phyloP scores from a whole-genome alignment of 768 basidiomycete genomes.

The Rhizopogon vinicolor region DNA sequence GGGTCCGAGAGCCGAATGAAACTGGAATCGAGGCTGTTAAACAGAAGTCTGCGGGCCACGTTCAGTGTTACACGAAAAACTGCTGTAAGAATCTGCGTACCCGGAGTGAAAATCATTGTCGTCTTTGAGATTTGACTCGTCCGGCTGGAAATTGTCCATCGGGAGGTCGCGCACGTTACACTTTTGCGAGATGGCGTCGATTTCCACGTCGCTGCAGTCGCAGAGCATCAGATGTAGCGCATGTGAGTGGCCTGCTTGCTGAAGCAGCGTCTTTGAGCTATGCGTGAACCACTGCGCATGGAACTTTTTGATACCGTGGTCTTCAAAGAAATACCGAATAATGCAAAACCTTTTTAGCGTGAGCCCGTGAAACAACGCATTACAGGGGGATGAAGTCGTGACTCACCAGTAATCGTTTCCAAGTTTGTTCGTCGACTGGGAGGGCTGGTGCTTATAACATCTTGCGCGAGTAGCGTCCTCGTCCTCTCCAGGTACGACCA shows the following conservation, averaged over 20 bases:
- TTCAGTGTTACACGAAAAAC: not conserved
- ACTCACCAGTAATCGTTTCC: constrained; percentile 59
- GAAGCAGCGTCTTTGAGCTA: constrained; percentile 56
- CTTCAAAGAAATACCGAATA: constrained; percentile 62
- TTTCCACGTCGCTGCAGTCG: constrained; percentile 49
- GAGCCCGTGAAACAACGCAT: not conserved
- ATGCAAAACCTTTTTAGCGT: constrained; percentile 55
- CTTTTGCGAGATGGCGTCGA: constrained; percentile 55
- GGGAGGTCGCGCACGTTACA: constrained; percentile 45
- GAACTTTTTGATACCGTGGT: constrained; percentile 41
- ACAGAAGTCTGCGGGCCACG: constrained; percentile 37
- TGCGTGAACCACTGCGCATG: constrained; percentile 73
- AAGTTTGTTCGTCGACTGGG: constrained; percentile 49
- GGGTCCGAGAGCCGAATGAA: constrained; percentile 42
- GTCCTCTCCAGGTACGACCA: constrained; percentile 57
- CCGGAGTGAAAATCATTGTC: constrained; percentile 53
- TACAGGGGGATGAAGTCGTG: not conserved
- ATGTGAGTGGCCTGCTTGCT: constrained; percentile 62
- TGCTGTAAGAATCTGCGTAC: constrained; percentile 29
- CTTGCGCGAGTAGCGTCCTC: constrained; percentile 35
- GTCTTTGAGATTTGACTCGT: constrained; percentile 34
- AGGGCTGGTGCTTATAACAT: constrained; percentile 33
- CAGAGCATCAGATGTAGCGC: constrained; percentile 50
- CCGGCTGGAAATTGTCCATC: constrained; percentile 40
- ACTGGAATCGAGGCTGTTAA: constrained; percentile 41